Base-by-base conservation (phyloP, 2,329 filamentous ascomycete genomes). In the Trichophyton equinum region DNA sequence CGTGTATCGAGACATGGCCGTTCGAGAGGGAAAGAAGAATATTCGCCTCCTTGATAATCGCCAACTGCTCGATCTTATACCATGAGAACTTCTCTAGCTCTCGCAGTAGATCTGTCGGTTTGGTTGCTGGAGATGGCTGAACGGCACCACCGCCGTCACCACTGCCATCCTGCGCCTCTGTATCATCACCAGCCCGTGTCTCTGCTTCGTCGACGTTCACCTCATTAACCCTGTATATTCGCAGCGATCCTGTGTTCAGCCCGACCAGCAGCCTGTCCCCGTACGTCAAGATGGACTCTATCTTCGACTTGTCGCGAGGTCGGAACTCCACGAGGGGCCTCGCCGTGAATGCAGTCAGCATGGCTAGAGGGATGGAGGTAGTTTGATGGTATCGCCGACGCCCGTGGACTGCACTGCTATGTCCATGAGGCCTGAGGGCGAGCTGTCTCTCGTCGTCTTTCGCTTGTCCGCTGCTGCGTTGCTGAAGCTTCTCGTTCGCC, bases 271-370 rank as follows among this genome's bases (percentile, higher is more conserved):
- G 82, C 64, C 91, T 85, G 72, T 99, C 94, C 71, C 91, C 91
- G 76, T 96, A 89, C 64, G 92, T 89, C 56, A 97, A 82, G 67
- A 99, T 89, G 57, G 89, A 94, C 77, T 99, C 94, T 76, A 99
- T 96, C 80, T 88, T 94, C 66, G 89, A 95, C 80, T 95, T 96
- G 83, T 97, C 92, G 75, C 89, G 87, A 75, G 86, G 85, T 78
- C 88, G 91, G 70, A 99, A 87, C 88, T 99, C 94, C 81, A 97
- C 88, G 74, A 99, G 92, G 65, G 91, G 89, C 71, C 89, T 88
- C 78, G 94, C 91, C 68, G 88, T 95, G 78, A 99, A 99, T 72
- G 94, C 94, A 76, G 92, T 95, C 76, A 99, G 87, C 94, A 96
- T 96, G 57, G 58, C 62, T 55, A 13, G 51, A 55, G 27, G 51